These are phyloP conservation scores for Osmanthus fragrans DNA, from an alignment of 257 asterid species.

Conservation along the genomic window DNA sequence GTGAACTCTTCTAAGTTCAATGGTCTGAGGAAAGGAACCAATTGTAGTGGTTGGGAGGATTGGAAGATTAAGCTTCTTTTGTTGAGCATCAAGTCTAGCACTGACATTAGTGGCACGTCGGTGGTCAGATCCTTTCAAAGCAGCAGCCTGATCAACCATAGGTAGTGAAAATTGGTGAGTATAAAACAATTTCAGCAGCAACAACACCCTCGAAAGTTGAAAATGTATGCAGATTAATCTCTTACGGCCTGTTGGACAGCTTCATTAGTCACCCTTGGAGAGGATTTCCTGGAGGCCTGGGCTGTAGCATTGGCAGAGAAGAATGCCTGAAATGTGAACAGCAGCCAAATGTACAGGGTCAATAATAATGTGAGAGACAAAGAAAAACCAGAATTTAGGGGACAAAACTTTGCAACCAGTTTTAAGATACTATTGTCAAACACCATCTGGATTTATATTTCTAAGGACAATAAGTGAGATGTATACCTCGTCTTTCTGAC, in stretches of 20 bases:
- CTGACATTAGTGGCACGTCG: slow-evolving; percentile 53
- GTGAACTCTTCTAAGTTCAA: slow-evolving; percentile 55
- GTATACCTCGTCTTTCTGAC: slow-evolving; percentile 43
- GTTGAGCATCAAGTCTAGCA: slow-evolving; percentile 53
- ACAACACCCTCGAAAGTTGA: neutral
- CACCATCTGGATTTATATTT: neutral
- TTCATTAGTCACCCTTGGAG: slow-evolving; percentile 52
- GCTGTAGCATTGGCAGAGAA: slow-evolving; percentile 53
- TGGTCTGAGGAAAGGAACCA: slow-evolving; percentile 58
- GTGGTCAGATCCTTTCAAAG: slow-evolving; percentile 53
- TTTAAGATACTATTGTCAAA: neutral
- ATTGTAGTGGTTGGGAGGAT: slow-evolving; percentile 56
- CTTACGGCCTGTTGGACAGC: slow-evolving; percentile 61
- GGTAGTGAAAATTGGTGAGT: neutral
- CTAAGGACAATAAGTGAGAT: neutral
- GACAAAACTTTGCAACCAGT: neutral
- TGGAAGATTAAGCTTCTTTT: slow-evolving; percentile 56
- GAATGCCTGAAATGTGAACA: slow-evolving; percentile 29
- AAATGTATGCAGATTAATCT: neutral
- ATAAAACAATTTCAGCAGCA: neutral
- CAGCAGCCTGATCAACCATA: slow-evolving; percentile 41
- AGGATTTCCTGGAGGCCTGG: slow-evolving; percentile 54
- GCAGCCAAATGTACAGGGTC: neutral
- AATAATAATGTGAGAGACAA: neutral
- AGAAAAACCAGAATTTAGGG: neutral